Evolutionary conservation across 306 rosid species (phyloP), one percentile per base, ranked within the genome.

Genomic region (Sindora glabra): DNA sequence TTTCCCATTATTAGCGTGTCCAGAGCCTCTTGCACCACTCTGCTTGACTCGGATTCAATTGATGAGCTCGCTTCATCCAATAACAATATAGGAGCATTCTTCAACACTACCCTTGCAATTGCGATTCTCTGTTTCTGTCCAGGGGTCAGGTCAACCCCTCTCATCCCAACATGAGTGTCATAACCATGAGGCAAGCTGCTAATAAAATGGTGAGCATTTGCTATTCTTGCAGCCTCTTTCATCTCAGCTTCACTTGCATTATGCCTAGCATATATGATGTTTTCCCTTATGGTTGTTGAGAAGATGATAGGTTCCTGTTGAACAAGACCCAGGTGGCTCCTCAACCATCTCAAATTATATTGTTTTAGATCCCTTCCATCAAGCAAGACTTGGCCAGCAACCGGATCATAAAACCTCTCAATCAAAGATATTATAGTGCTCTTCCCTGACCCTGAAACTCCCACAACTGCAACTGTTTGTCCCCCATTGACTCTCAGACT

Each of bases 121-220:
- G 95, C 99, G 68, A 94, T 94, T 68, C 99, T 82, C 95, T 94
- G 99, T 72, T 94, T 94, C 83, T 94, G 99, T 55, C 99, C 99
- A 0, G 97, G 97, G 67, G 99, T 94, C 54, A 94, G 72, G 74
- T 94, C 99, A 57, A 94, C 99, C 34, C 95, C 99, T 77, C 99
- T 82, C 99, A 94, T 94, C 65, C 99, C 99, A 49, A 94, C 94
- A 68, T 89, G 99, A 17, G 99, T 94, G 75, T 94, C 97, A 65
- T 94, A 94, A 57, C 99, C 99, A 73, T 94, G 89, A 41, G 99
- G 99, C 85, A 94, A 70, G 75, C 90, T 89, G 75, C 99, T 94
- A 38, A 94, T 94, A 77, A 94, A 94, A 74, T 94, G 99, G 78
- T 94, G 99, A 48, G 99, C 99, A 71, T 94, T 94, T 34, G 99